Base-by-base conservation (phyloP, 2,329 filamentous ascomycete species). In the Paecilomyces sp. region DNA sequence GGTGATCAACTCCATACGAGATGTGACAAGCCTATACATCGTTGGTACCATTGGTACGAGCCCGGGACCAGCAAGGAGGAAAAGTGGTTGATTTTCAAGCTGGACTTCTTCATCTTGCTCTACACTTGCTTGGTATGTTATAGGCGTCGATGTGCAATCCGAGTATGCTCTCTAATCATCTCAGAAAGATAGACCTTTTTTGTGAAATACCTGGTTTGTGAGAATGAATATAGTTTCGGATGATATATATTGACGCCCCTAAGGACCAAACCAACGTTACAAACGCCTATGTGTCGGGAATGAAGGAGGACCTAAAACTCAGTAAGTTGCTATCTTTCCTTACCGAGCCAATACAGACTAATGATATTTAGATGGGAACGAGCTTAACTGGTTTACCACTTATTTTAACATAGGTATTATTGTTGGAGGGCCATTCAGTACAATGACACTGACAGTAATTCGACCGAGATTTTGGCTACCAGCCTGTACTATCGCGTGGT, bases 231-330 rank as follows among this genome's bases (percentile, higher is more conserved):
- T 22, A 33, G 6, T 56, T 30, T 34, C 15, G 15, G 25, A 28
- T 15, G 15, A n/a, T 33, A 33, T 22, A 30, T 56, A 30, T 22
- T 56, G 54, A 56, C 54, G 9, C 34, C 7, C 54, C 0, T 50
- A 15, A 50, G 36, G 78, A 80, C 59, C 68, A 72, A 58, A 77
- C 73, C 59, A 78, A 79, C 60, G 67, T 80, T 50, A 74, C 74
- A 58, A 68, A 68, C 57, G 66, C 66, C 13, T 68, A 63, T 56
- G 65, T 67, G 8, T 67, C 64, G 13, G 65, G 65, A 1, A 67
- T 68, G 79, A 76, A 82, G 65, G 77, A 82, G 62, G 80, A 83
- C 55, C 71, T 83, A 0, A 62, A 70, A 0, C 70, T 84, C 36
- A 33, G 54, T 55, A 5, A 55, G 25, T 55, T 4, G 30, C 28